These are phyloP conservation scores for Dactylorhiza incarnata DNA, from an alignment of 106 monocot species.

Conservation along the genomic window DNA sequence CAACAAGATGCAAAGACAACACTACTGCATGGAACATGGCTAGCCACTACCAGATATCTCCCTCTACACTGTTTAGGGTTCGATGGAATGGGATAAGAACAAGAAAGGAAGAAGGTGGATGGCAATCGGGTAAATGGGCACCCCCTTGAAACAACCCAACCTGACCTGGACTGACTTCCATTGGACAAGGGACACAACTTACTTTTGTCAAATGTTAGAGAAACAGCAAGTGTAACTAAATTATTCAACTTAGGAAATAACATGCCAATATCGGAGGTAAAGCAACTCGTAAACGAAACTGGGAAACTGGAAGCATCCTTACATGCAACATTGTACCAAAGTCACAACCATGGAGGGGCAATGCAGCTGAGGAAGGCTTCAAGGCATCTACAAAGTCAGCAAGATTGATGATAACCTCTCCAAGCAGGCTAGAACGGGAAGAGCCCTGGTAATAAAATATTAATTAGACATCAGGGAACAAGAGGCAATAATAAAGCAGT, in stretches of 20 bases:
- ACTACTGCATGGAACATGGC: background rate
- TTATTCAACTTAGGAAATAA: background rate
- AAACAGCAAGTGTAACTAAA: background rate
- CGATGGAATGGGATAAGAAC: background rate
- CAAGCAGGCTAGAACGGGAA: conserved; percentile 73
- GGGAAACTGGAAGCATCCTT: conserved; percentile 16
- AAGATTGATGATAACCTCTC: conserved; percentile 81
- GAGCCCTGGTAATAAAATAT: conserved; percentile 51
- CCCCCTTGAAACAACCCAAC: background rate
- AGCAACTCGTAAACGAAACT: background rate
- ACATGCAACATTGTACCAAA: conserved; percentile 89
- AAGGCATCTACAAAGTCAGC: conserved; percentile 79
- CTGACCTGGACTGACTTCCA: background rate
- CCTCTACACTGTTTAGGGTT: background rate
- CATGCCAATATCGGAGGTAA: background rate
- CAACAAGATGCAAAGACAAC: background rate
- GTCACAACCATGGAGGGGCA: conserved; percentile 76
- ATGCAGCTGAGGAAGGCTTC: conserved; percentile 61
- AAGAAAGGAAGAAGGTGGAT: background rate
- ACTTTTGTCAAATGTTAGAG: background rate
- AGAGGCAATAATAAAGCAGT: conserved; percentile 2
- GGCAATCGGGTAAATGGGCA: background rate
- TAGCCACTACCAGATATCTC: background rate
- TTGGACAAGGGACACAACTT: background rate
- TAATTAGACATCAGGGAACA: background rate